phyloP scores from a whole-genome alignment of 2,329 filamentous ascomycete genomes.

The Monosporascus sp. region DNA sequence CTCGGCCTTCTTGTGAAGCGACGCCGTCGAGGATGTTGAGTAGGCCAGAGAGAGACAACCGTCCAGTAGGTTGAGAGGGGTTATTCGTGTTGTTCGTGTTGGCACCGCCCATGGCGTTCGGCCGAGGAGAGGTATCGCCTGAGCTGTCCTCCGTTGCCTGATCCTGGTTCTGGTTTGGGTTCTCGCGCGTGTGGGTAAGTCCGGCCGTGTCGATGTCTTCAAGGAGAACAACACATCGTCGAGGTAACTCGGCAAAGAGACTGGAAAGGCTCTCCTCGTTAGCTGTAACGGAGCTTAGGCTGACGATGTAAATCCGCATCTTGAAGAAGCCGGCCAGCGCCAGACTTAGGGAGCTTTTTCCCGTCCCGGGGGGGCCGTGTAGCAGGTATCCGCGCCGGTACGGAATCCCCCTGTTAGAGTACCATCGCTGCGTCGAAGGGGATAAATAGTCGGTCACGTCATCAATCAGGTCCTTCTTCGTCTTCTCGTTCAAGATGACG shows the following conservation, averaged over 20 bases:
- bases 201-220: conserved; percentile 74
- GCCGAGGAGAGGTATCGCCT: conserved; percentile 27
- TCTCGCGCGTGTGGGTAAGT: conserved; percentile 54
- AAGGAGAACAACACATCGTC: conserved; percentile 66
- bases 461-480: conserved; percentile 54
- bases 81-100: conserved; percentile 16
- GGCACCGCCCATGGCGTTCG: conserved; percentile 26
- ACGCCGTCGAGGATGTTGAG: conserved; percentile 78
- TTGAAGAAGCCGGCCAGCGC: conserved; percentile 66
- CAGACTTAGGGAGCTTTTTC: conserved; percentile 68
- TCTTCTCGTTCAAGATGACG: conserved; percentile 56
- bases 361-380: conserved; percentile 73
- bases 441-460: conserved; percentile 61
- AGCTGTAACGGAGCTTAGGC: conserved; percentile 55
- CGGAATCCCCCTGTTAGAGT: conserved; percentile 76
- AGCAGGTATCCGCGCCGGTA: conserved; percentile 81
- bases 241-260: conserved; percentile 63
- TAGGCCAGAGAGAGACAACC: conserved; percentile 67
- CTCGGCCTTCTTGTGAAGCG: conserved; percentile 57
- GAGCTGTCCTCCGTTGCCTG: background rate
- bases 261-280: conserved; percentile 60
- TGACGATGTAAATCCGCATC: conserved; percentile 68
- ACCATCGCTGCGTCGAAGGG: conserved; percentile 66
- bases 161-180: background rate
- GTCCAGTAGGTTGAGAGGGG: conserved; percentile 13